phyloP scores from a whole-genome alignment of 306 rosid genomes.

The Cucurbita argyrosperma region DNA sequence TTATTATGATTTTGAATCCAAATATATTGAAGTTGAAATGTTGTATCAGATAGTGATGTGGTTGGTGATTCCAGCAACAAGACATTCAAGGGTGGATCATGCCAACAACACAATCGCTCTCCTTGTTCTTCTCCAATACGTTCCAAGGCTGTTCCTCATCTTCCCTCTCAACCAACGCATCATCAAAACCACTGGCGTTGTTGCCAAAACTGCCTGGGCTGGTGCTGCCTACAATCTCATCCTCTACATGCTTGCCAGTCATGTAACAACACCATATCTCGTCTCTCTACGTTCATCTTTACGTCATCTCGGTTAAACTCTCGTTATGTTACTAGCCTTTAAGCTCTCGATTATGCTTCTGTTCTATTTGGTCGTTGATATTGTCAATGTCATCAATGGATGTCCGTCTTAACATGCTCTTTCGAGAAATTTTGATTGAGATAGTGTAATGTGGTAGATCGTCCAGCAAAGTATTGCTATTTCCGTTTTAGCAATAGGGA shows the following conservation, averaged over 20 bases:
- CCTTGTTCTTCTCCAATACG: constrained; percentile 59
- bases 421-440: too few species aligned
- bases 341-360: too few species aligned
- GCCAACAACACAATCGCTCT: constrained; percentile 74
- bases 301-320: too few species aligned
- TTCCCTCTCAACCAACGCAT: constrained; percentile 66
- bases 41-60: constrained; percentile 54
- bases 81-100: constrained; percentile 34
- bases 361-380: too few species aligned
- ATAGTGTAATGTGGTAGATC: too few species aligned
- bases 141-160: constrained; percentile 75
- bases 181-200: constrained; percentile 59
- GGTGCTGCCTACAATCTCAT: constrained; percentile 86
- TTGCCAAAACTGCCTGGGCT: constrained; percentile 82
- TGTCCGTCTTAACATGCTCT: too few species aligned
- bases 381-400: too few species aligned
- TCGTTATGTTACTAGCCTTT: too few species aligned
- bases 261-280: constrained; percentile 22
- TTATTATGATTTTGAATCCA: too few species aligned
- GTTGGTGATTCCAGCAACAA: constrained; percentile 56
- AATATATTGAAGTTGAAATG: background rate
- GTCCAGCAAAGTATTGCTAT: too few species aligned
- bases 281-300: too few species aligned
- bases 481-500: too few species aligned
- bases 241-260: constrained; percentile 81